phyloP scores from a whole-genome alignment of 73 alveolate genomes.

The Symbiodinium pilosum region DNA sequence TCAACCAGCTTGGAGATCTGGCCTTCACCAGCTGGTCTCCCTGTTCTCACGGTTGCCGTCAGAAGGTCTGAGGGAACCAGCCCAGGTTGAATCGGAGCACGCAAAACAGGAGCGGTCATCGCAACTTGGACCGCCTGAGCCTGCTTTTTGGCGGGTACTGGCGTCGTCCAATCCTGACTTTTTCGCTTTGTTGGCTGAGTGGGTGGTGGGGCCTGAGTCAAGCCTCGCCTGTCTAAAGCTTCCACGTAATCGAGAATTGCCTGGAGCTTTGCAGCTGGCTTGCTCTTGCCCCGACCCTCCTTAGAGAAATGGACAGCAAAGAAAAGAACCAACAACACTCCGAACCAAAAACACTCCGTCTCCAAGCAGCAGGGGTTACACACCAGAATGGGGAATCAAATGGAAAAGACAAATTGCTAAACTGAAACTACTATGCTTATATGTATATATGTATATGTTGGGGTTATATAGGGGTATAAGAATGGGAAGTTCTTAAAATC shows the following conservation, averaged over 20 bases:
- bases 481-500: no score
- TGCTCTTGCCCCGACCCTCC: slow-evolving; percentile 35
- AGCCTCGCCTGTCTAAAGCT: neutral
- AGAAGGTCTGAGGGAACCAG: neutral
- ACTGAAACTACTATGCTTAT: no score
- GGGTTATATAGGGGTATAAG: no score
- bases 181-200: neutral
- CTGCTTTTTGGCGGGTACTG: neutral
- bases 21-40: neutral
- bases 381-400: no score
- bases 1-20: neutral
- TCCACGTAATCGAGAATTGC: slow-evolving; percentile 26
- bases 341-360: no score
- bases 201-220: neutral
- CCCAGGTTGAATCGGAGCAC: neutral
- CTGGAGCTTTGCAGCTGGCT: slow-evolving; percentile 40
- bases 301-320: no score
- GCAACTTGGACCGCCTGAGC: neutral
- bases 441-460: no score
- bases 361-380: no score
- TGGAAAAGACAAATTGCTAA: no score
- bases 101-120: neutral
- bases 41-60: neutral
- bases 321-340: no score
- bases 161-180: neutral